Base-by-base conservation (phyloP, 2,329 filamentous ascomycete species). In the Rosellinia necatrix region DNA sequence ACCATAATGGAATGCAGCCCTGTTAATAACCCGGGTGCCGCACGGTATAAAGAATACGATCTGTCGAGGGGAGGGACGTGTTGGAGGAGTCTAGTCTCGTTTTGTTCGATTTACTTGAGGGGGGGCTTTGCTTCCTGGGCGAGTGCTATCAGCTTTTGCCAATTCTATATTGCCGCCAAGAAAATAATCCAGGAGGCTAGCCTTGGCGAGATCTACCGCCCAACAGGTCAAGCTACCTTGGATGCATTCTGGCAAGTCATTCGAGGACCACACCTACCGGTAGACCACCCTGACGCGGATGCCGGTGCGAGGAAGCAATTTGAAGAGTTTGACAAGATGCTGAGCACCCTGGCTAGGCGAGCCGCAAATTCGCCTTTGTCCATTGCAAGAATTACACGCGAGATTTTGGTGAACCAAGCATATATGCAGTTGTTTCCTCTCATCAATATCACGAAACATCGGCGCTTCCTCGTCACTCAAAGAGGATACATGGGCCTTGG, bases 401-500 rank as follows among this genome's bases (percentile, higher is more conserved):
- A 10, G 4, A 40, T 53, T 1, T 27, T 53, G 15, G 40, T 32
- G 17, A 35, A 44, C 44, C 40, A 41, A 13, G n/a, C 25, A 13
- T 55, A 44, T 15, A 47, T 43, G 27, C 25, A 53, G 15, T 56
- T 60, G 29, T 52, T 55, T 17, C 25, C 40, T 32, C n/a, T 41
- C 12, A 46, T 54, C 10, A 27, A 25, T 10, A 43, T 50, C 4
- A 57, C 58, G 24, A 54, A 21, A 25, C 50, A 52, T 10, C 41
- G 58, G 13, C 51, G 54, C 6, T 56, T 61, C 22, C 41, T 58
- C 25, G 44, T 53, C 19, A 58, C 55, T 7, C 25, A 53, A 46
- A 43, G 48, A 13, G 55, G 59, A 27, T 58, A 61, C 29, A 58
- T 61, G 32, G 59, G 59, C 15, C 43, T 61, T 8, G 59, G 48